These are phyloP conservation scores for Haematococcus lacustris DNA, from an alignment of 139 green algal genomes.

Conservation along the genomic window DNA sequence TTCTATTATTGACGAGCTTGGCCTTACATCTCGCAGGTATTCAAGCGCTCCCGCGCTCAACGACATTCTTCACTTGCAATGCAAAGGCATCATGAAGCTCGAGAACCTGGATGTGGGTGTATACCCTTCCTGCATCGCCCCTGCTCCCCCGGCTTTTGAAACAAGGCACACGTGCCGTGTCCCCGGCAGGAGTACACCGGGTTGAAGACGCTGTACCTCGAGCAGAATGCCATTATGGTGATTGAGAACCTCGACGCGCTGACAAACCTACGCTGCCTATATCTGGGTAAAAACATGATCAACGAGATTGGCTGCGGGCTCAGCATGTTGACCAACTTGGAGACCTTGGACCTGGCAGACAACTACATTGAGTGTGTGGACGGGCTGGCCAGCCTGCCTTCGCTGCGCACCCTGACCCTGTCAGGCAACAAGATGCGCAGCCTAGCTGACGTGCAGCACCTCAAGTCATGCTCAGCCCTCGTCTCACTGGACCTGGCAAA, in stretches of 20 bases:
- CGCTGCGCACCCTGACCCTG: slow-evolving; percentile 45
- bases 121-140: not conserved
- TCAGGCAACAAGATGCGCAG: slow-evolving; percentile 41
- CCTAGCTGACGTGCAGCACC: slow-evolving; percentile 26
- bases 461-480: slow-evolving; percentile 33
- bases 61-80: slow-evolving; percentile 68
- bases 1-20: not conserved
- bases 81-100: slow-evolving; percentile 64
- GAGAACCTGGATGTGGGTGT: slow-evolving; percentile 55
- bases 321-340: slow-evolving; percentile 31
- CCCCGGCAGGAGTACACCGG: slow-evolving; percentile 58
- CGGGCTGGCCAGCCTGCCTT: slow-evolving; percentile 29
- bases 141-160: not conserved
- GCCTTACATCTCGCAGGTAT: slow-evolving; percentile 37
- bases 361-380: slow-evolving; percentile 47
- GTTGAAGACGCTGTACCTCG: slow-evolving; percentile 66
- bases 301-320: slow-evolving; percentile 25
- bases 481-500: slow-evolving; percentile 45
- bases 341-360: slow-evolving; percentile 56
- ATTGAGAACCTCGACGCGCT: slow-evolving; percentile 51
- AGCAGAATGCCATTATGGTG: slow-evolving; percentile 57
- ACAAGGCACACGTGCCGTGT: not conserved
- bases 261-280: slow-evolving; percentile 54
- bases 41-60: slow-evolving; percentile 57
- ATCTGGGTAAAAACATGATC: slow-evolving; percentile 62